Percentiles rank a stretch among this genome's conserved stretches.
These are phyloP conservation scores for Cyberlindnera sargentensis DNA, from an alignment of 805 yeast species.

Conservation along the genomic window DNA sequence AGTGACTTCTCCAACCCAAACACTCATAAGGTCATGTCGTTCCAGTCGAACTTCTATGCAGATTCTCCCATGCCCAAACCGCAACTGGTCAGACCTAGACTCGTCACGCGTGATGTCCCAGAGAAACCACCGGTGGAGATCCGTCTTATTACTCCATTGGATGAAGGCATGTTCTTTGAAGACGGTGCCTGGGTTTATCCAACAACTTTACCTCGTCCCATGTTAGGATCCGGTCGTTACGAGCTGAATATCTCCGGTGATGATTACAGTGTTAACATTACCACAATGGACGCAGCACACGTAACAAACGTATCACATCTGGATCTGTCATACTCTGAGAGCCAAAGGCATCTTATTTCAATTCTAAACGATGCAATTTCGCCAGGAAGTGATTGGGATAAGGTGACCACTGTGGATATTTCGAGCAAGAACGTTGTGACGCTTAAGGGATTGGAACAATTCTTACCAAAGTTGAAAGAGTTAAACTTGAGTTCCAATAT, in stretches of 20 bases:
- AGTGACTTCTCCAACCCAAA: conserved; percentile 8
- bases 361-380: conserved; percentile 33
- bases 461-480: conserved; percentile 30
- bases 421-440: conserved; percentile 28
- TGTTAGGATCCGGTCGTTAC: background rate
- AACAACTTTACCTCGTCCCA: background rate
- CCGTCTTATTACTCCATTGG: conserved; percentile 20
- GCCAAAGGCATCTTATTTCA: conserved; percentile 34
- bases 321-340: conserved; percentile 39
- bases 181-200: conserved; percentile 17
- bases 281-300: conserved; percentile 12
- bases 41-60: conserved; percentile 7
- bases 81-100: conserved; percentile 10
- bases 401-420: conserved; percentile 28
- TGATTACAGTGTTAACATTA: background rate
- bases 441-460: conserved; percentile 33
- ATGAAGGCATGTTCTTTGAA: conserved; percentile 19
- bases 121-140: conserved; percentile 3
- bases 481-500: conserved; percentile 11
- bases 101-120: conserved; percentile 1
- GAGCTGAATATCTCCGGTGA: background rate
- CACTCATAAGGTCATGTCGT: conserved; percentile 17
- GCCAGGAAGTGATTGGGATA: conserved; percentile 34
- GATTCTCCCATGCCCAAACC: conserved; percentile 24
- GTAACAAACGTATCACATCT: conserved; percentile 38